Evolutionary conservation across 208 protist species (phyloP), one percentile per base, ranked within the genome.

Genomic region (Wallacemonas rigidus): DNA sequence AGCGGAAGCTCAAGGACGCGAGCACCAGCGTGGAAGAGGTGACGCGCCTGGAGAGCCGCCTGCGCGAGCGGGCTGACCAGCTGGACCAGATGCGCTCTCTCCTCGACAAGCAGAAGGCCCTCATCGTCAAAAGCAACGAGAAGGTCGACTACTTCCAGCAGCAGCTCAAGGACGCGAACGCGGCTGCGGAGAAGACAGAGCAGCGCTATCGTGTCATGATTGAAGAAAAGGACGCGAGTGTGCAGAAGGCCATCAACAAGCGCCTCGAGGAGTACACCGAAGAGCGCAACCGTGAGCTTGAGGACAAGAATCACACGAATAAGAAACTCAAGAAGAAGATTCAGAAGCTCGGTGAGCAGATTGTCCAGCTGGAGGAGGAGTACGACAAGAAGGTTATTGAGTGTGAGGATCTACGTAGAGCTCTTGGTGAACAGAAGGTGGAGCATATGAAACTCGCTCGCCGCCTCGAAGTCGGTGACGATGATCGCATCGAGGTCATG

Each of bases 361-460:
- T 90, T 38, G 74, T 71, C 12, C 40, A 81, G 51, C 72, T 85
- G 63, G 81, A 92, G 64, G 78, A 75, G 48, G 79, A 86, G 56
- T 95, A 85, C 76, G 91, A 95, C 77, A 76, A 76, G 48, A 95
- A 95, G 75, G 81, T 95, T 39, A 89, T 80, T 74, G 91, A 95
- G 79, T 94, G 87, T 77, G 91, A 89, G 69, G 88, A 95, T 35
- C 83, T 95, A 62, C 82, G 86, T 56, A 83, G 88, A 45, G 72
- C 72, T 1, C 68, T 95, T 50, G 81, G 85, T 43, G 91, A 94
- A 75, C 90, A 92, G 36, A 95, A 95, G 71, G 71, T 95, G 38
- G 74, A 89, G 67, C 74, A 88, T 60, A 78, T 95, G 71, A 76
- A 80, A 39, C 65, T 91, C 41, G 55, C 89, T 70, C 88, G 85